A percentile compares a stretch with the other conserved stretches of the same genome.
phyloP scores from a whole-genome alignment of 2,329 filamentous ascomycete species.

The Chaetoscypha palmicola region DNA sequence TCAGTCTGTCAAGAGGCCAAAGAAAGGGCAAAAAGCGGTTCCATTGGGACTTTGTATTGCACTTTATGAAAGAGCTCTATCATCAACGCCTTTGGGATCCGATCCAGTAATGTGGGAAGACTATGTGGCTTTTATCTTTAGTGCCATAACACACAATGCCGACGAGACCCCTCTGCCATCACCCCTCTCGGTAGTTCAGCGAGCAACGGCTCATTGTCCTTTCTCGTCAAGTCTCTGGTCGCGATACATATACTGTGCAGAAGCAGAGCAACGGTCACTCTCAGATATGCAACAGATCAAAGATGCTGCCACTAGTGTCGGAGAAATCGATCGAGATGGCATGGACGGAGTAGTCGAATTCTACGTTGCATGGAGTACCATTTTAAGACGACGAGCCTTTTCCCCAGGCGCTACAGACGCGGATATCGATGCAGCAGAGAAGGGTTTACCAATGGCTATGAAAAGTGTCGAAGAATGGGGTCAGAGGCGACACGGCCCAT shows the following conservation, averaged over 20 bases:
- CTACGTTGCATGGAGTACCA: conserved; percentile 91
- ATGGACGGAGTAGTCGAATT: conserved; percentile 86
- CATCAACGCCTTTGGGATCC: conserved; percentile 54
- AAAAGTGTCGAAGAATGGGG: conserved; percentile 77
- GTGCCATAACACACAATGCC: conserved; percentile 16
- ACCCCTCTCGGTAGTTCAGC: conserved; percentile 65
- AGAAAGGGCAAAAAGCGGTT: conserved; percentile 39
- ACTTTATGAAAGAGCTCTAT: conserved; percentile 75
- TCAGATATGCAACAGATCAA: conserved; percentile 83
- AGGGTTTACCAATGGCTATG: conserved; percentile 77
- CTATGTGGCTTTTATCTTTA: conserved; percentile 41
- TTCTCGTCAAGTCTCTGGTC: conserved; percentile 92
- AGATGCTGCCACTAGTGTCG: conserved; percentile 80
- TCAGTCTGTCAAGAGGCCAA: conserved; percentile 48
- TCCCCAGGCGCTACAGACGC: conserved; percentile 67
- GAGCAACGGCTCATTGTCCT: conserved; percentile 83
- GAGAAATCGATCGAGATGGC: conserved; percentile 75
- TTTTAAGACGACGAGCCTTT: conserved; percentile 80
- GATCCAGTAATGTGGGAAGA: conserved; percentile 78
- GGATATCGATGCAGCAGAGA: conserved; percentile 81
- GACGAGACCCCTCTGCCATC: conserved; percentile 37
- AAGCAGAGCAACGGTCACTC: conserved; percentile 70
- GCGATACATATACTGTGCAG: conserved; percentile 76
- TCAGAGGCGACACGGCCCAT: conserved; percentile 63
- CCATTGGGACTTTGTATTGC: conserved; percentile 48